Evolutionary conservation across 2,329 filamentous ascomycete species (phyloP).

Genomic region (Hypomyces perniciosus): DNA sequence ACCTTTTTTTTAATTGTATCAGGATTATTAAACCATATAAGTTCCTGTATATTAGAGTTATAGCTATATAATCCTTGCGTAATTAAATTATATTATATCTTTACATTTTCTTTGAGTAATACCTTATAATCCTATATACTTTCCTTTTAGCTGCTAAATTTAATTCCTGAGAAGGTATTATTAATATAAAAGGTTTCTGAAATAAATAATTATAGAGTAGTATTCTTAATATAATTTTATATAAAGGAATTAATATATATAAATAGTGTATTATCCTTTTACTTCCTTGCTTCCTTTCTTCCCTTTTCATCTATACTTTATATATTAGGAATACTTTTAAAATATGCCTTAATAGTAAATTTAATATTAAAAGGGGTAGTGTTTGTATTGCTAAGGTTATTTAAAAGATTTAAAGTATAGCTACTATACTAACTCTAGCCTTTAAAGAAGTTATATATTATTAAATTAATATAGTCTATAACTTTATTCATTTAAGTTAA

Average conservation of each 20-base stretch:
- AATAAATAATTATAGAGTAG: constrained; percentile 46
- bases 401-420: constrained; percentile 67
- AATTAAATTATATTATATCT: constrained; percentile 50
- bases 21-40: constrained; percentile 68
- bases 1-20: constrained; percentile 57
- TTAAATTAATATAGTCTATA: constrained; percentile 58
- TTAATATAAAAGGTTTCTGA: constrained; percentile 54
- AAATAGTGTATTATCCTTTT: too few species aligned
- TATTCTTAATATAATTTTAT: constrained; percentile 72
- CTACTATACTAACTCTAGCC: constrained; percentile 59
- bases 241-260: too few species aligned
- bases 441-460: constrained; percentile 75
- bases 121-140: constrained; percentile 79
- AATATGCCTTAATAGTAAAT: constrained; percentile 59
- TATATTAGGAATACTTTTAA: constrained; percentile 55
- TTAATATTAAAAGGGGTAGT: constrained; percentile 66
- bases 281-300: too few species aligned
- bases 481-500: constrained; percentile 41
- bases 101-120: constrained; percentile 57
- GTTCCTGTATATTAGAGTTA: constrained; percentile 49
- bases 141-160: constrained; percentile 63
- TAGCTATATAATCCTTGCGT: constrained; percentile 66
- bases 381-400: constrained; percentile 44
- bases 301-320: too few species aligned
- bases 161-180: constrained; percentile 55